Base-by-base conservation (phyloP, 2,329 filamentous ascomycete genomes). In the Nemania sp. region DNA sequence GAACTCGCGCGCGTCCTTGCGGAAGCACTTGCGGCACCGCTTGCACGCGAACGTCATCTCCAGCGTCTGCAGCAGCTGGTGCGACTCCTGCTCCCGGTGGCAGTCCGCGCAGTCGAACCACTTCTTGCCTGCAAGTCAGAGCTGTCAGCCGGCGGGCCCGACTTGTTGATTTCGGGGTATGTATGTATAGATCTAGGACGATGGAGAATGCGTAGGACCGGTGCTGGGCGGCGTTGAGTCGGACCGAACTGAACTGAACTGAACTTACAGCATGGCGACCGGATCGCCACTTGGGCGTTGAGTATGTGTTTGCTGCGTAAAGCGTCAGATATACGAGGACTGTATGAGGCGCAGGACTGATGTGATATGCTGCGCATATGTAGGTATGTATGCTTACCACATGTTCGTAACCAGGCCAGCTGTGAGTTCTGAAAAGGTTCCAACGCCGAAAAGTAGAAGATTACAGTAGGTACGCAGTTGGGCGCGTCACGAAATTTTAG, bases 101-200 rank as follows among this genome's bases (percentile, higher is more conserved):
- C 94, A 99, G 72, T 97, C 89, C 61, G 90, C 89, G 75, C 94
- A 99, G 78, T 99, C 94, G 77, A 97, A 99, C 95, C 95, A 99
- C 79, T 96, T 97, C 57, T 85, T 83, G 79, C 90, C 90, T 93
- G n/a, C n/a, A n/a, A n/a, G n/a, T n/a, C n/a, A n/a, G n/a, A n/a
- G n/a, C n/a, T n/a, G n/a, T n/a, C n/a, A n/a, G n/a, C n/a, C n/a
- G n/a, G n/a, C n/a, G n/a, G n/a, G n/a, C n/a, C n/a, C n/a, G n/a
- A n/a, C n/a, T n/a, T n/a, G n/a, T n/a, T n/a, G n/a, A n/a, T n/a
- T n/a, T n/a, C n/a, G n/a, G n/a, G n/a, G n/a, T n/a, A n/a, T n/a
- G n/a, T n/a, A n/a, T n/a, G n/a, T n/a, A n/a, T n/a, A n/a, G n/a
- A n/a, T n/a, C n/a, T n/a, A n/a, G n/a, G n/a, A n/a, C n/a, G n/a